These are phyloP conservation scores for Calocera cornea DNA, from an alignment of 768 basidiomycete genomes.

Conservation along the genomic window DNA sequence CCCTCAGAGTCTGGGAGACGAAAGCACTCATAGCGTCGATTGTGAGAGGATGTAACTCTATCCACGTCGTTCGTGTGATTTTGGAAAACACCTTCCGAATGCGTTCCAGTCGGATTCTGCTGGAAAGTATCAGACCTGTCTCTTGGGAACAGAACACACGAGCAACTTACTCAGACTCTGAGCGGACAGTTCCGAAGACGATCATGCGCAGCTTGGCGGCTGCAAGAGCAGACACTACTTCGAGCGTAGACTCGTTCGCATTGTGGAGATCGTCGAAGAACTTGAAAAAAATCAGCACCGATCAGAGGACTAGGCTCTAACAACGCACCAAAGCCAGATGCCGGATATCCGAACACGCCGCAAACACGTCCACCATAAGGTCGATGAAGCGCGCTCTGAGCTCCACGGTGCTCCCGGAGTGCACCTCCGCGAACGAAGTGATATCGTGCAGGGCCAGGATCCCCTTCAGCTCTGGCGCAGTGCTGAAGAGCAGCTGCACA, in stretches of 20 bases:
- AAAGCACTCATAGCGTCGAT: conserved; percentile 43
- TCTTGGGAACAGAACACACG: conserved; percentile 24
- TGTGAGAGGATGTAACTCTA: conserved; percentile 46
- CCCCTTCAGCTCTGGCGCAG: conserved; percentile 54
- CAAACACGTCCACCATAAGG: conserved; percentile 55
- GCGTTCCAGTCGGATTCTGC: conserved; percentile 1
- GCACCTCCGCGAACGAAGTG: conserved; percentile 37
- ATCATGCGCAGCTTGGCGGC: conserved; percentile 57
- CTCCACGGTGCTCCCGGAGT: conserved; percentile 43
- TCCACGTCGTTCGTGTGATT: conserved; percentile 50
- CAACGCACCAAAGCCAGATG: conserved; percentile 39
- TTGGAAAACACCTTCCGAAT: conserved; percentile 45
- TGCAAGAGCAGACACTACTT: conserved; percentile 48
- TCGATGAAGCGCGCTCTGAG: conserved; percentile 57
- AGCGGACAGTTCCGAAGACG: not conserved
- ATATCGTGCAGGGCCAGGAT: conserved; percentile 45
- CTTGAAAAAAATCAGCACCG: not conserved
- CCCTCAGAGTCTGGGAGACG: conserved; percentile 51
- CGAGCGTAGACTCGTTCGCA: conserved; percentile 58
- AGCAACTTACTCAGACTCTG: not conserved
- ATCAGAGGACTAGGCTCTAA: not conserved
- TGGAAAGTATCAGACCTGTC: conserved; percentile 44
- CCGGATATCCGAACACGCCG: conserved; percentile 53
- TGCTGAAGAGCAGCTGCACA: conserved; percentile 54
- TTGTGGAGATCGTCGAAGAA: conserved; percentile 65